Base-by-base conservation (phyloP, 2,329 filamentous ascomycete species). In the Cladobotryum protrusum region DNA sequence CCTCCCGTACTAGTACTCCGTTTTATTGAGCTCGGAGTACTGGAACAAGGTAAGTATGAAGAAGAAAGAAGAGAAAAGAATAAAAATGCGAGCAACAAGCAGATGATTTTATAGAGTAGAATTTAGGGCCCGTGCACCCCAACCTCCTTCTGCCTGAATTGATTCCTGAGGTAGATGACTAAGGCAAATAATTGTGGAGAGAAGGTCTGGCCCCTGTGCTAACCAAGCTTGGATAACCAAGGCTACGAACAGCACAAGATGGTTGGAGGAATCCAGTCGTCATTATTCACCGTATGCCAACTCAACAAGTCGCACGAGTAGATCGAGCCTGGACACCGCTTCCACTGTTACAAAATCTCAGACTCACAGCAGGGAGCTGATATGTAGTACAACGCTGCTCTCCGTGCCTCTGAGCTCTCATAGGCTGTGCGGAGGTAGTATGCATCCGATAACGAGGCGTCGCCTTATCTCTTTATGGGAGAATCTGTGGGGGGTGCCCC, bases 31-130 rank as follows among this genome's bases (percentile, higher is more conserved):
- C 73, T 61, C 62, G 63, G 60, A 56, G 57, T 53, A 59, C 61
- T 67, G 63, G 63, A 65, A 67, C 65, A 76, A 76, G 72, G 72
- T 75, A 76, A 76, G 73, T 75, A 75, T 76, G 68, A 71, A 67
- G 66, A 70, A 64, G 56, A 67, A 66, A 64, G 54, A 52, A 58
- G 24, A 60, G 44, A 54, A 55, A 62, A 59, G 41, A 53, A 54
- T 60, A 17, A 47, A 40, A 61, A 52, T 48, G 39, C 8, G 48
- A 15, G 40, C 43, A 45, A 20, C n/a, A 20, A 19, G 34, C 14
- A 20, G 29, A 24, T 48, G 9, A 2, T 17, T 57, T 58, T 66
- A 65, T 62, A 63, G 35, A 3, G 32, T 3, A 3, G 3, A 4
- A 1, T 3, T 5, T 17, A 57, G 11, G 59, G 60, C 48, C 59